Base-by-base conservation (phyloP, 2,329 filamentous ascomycete genomes). In the Chaetomiaceae sp. region DNA sequence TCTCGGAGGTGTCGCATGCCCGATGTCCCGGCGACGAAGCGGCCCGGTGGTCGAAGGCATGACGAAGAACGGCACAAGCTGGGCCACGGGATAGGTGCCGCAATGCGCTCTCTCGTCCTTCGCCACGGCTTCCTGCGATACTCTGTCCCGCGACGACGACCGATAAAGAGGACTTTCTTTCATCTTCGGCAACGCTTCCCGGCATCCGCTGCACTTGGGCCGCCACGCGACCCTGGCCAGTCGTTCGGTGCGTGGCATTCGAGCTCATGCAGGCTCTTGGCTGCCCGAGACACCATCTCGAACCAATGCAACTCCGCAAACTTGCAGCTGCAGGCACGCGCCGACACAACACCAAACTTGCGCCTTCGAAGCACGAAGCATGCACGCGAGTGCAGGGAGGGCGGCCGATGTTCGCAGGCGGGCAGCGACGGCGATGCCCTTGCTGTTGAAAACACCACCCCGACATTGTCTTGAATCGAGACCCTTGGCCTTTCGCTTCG, bases 51-150 rank as follows among this genome's bases (percentile, higher is more conserved):
- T 15, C 20, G 8, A 54, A 20, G 36, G 56, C 53, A 55, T 55
- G 44, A 55, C 43, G 34, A 19, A 44, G 42, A 20, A 39, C 56
- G 56, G 56, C 56, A 54, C 47, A 53, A 33, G 44, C 49, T 29
- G 43, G 29, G 36, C 53, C 50, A 22, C 36, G 45, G 47, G 42
- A 34, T 17, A n/a, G n/a, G n/a, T 45, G 29, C 43, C 39, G 27
- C 47, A 57, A 54, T 54, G 54, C 54, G 36, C 37, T 12, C 7
- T n/a, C 23, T n/a, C n/a, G 15, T 33, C 20, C 7, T 31, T 22
- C 15, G 14, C 20, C 4, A 25, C 9, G 31, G 33, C 31, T 31
- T 17, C 12, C 44, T 39, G 36, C 36, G 33, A 39, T 25, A 22
- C 25, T 40, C n/a, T n/a, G n/a, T n/a, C n/a, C n/a, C n/a, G 46